These are phyloP conservation scores for Byssoonygena ceratinophila DNA, from an alignment of 2,329 filamentous ascomycete genomes.

Conservation along the genomic window DNA sequence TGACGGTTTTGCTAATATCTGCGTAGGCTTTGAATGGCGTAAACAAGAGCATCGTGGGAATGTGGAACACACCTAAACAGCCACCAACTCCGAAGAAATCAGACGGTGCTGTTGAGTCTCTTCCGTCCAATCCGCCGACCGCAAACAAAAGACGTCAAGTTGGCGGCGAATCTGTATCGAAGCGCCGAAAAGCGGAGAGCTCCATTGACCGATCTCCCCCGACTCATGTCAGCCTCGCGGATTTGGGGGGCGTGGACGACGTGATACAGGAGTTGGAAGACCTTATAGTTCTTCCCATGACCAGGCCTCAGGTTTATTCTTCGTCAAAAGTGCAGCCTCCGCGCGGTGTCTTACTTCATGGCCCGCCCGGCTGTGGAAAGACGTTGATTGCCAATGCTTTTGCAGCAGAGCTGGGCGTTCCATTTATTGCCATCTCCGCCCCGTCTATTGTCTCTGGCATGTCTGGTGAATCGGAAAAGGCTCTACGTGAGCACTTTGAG, in stretches of 20 bases:
- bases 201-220: constrained; percentile 55
- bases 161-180: constrained; percentile 56
- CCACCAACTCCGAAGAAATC: constrained; percentile 21
- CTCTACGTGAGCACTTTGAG: constrained; percentile 73
- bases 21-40: constrained; percentile 48
- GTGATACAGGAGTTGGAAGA: constrained; percentile 60
- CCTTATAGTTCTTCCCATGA: constrained; percentile 62
- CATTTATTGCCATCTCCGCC: constrained; percentile 72
- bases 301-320: constrained; percentile 55
- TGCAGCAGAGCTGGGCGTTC: constrained; percentile 62
- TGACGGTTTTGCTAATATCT: constrained; percentile 16
- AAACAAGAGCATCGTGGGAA: constrained; percentile 54
- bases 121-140: constrained; percentile 23
- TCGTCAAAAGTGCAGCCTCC: constrained; percentile 58
- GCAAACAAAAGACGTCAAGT: constrained; percentile 47
- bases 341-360: constrained; percentile 66
- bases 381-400: constrained; percentile 73
- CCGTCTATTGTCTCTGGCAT: constrained; percentile 75
- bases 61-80: constrained; percentile 41
- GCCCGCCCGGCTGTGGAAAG: constrained; percentile 77
- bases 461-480: constrained; percentile 82
- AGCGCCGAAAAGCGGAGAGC: constrained; percentile 51
- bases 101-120: constrained; percentile 22
- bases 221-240: constrained; percentile 55
- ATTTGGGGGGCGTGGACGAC: constrained; percentile 66